Percentiles rank a stretch among this genome's conserved stretches.
Conservation (phyloP, 2,329 filamentous ascomycete species). For the Paecilomyces variotii region DNA sequence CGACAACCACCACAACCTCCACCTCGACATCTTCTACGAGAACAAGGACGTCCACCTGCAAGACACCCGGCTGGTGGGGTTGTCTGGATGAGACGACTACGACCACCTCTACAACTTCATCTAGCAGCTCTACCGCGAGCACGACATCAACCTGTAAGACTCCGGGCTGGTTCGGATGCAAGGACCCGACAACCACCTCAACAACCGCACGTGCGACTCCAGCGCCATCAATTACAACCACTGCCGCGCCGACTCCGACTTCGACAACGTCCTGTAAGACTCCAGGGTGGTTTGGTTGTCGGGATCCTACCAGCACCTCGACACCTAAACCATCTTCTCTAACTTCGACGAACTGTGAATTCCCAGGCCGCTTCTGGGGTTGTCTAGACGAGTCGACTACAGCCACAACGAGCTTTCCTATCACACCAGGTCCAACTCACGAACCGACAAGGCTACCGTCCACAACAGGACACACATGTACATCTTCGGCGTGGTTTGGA, state of each 20-base stretch:
- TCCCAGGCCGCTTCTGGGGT: conserved; percentile 51
- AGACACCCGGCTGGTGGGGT: conserved; percentile 90
- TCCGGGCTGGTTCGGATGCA: conserved; percentile 39
- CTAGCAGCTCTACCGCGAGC: conserved; percentile 24
- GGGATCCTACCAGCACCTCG: conserved; percentile 25
- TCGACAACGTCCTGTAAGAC: conserved; percentile 23
- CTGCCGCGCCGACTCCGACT: conserved; percentile 17
- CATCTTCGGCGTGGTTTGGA: conserved; percentile 17
- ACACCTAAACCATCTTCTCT: conserved; percentile 11
- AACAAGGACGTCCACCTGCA: conserved; percentile 74
- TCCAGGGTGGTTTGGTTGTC: conserved; percentile 33
- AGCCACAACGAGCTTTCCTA: conserved; percentile 12
- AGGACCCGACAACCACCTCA: conserved; percentile 24
- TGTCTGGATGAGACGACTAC: conserved; percentile 44
- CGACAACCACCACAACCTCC: conserved; percentile 52
- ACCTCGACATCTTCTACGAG: conserved; percentile 52
- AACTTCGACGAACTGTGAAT: conserved; percentile 34
- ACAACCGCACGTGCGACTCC: conserved; percentile 19
- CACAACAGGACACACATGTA: conserved; percentile 18
- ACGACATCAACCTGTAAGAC: conserved; percentile 33
- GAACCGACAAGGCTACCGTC: conserved; percentile 17
- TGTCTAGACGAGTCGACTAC: conserved; percentile 39
- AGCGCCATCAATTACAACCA: conserved; percentile 18
- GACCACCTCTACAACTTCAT: conserved; percentile 25
- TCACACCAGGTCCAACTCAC: conserved; percentile 25